Base-by-base conservation (phyloP, 495 filamentous ascomycete genomes). In the Penicillium ochrochloron region DNA sequence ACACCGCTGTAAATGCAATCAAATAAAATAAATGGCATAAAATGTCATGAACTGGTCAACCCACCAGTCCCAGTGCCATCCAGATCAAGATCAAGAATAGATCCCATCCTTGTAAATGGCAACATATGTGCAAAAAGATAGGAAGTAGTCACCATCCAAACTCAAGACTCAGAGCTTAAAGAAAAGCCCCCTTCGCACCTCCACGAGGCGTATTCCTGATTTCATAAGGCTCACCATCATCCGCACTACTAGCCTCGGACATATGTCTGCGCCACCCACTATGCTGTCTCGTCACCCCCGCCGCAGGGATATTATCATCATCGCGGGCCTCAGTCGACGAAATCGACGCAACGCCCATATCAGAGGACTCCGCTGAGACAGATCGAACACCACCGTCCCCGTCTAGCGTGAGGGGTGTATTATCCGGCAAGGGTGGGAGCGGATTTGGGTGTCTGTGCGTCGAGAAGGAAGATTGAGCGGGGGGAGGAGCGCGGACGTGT, bases 251-350 rank as follows among this genome's bases (percentile, higher is more conserved):
- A 25, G 58, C 61, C 5, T 70, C 65, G 9, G 73, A 75, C 48
- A 71, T 64, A 41, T 76, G 70, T 10, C 74, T 65, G 5, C 78
- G 75, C 74, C 76, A 78, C 11, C 76, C 76, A 37, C 74, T 75
- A 21, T 73, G 69, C 60, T 61, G 64, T 2, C 72, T 72, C 7
- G 37, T 33, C 0, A 53, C 59, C 52, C 62, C 61, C 10, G 17
- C 8, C 54, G 71, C 73, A 54, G 70, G 65, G 7, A 31, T 17
- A 5, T 41, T 60, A 35, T 62, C 68, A 21, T 55, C 46, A 33
- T 70, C 69, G 23, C 53, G 56, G 37, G 21, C 61, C 23, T 69
- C 56, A 9, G 61, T 58, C 5, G 71, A 69, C 3, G 68, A 64
- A 14, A 74, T 3, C 2, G 73, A 72, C 7, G 61, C 60, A 5